Base-by-base conservation (phyloP, 192 early-diverging fungal species). In the Coemansia sp. region DNA sequence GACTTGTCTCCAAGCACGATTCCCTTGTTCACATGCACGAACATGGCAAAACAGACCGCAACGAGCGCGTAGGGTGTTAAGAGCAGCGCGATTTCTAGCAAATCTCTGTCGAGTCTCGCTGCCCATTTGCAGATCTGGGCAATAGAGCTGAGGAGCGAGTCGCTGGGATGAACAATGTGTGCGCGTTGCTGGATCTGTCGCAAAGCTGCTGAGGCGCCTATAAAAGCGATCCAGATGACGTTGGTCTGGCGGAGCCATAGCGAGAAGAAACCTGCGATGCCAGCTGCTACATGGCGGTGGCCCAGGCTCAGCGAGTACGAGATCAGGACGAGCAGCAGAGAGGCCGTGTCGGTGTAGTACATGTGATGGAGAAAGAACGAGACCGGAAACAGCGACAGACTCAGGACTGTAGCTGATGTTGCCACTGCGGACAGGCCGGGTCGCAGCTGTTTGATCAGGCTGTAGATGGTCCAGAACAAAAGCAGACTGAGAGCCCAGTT, bases 261-360 rank as follows among this genome's bases (percentile, higher is more conserved):
- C 25, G 90, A 82, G 1, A 81, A 32, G 2, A 73, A 68, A 65
- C 88, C 71, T 78, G 90, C 88, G 62, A 86, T 21, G 2, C 87
- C 91, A 27, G 92, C 90, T 7, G 64, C 4, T 32, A 68, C 14
- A 60, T 90, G 87, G 3, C 73, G 57, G 9, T 76, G 41, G 19
- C 77, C 65, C 38, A 88, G 74, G 11, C 90, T 80, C 37, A 87
- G 66, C 7, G 85, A 63, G 72, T 92, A 93, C 2, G 86, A 77
- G 1, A 88, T 69, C 50, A 96, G 71, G 9, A 97, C 90, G 55
- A 93, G 91, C 31, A 93, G 85, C 5, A 92, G 87, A 8, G 95
- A 94, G 7, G 90, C 93, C 1, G 91, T 78, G 74, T 98, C 97
- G 3, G 97, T 98, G 69, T 98, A 98, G 69, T 94, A 98, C 66